Evolutionary conservation across 495 filamentous ascomycete genomes (phyloP), one percentile per base, ranked within the genome.

Genomic region (Podospora pseudoanserina): DNA sequence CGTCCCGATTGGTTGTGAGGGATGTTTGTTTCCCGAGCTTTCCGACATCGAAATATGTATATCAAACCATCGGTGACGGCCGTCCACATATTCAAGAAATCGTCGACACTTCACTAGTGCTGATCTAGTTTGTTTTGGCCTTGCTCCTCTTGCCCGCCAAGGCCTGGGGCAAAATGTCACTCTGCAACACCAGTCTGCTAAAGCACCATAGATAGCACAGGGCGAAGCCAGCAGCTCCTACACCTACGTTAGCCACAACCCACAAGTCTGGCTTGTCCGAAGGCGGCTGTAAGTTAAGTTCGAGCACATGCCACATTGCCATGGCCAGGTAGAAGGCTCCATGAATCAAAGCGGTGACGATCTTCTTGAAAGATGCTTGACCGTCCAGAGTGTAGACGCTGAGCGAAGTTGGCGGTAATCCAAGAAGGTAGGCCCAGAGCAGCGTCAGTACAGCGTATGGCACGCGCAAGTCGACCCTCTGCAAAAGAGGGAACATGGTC

Each of bases 401-500:
- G 15, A 92, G 75, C 13, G 88, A 91, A 11, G 88, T 86, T 0
- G 93, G 91, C 9, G 94, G 94, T 4, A 97, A 81, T 19, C 93
- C 95, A 23, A 98, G 80, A 2, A 99, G 83, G 75, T 93, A 98
- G 0, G 91, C 90, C 93, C 94, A 98, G 5, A 98, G 84, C 1
- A 92, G 80, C 3, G 90, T 90, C 32, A 97, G 82, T 26, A 96
- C 90, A 58, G 85, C 83, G 71, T 98, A 99, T 1, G 96, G 95
- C 55, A 97, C 82, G 3, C 85, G 84, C 18, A 99, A 84, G 30
- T 91, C 91, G 60, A 97, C 95, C 23, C 93, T 87, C 70, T 90
- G 87, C 19, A 99, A 85, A 5, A 99, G 83, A 4, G 95, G 95
- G 74, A 91, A 99, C 83, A 98, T 87, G 15, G 93, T 97, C 93